Evolutionary conservation across 2,329 filamentous ascomycete species (phyloP).

Genomic region (Helotiales sp.): DNA sequence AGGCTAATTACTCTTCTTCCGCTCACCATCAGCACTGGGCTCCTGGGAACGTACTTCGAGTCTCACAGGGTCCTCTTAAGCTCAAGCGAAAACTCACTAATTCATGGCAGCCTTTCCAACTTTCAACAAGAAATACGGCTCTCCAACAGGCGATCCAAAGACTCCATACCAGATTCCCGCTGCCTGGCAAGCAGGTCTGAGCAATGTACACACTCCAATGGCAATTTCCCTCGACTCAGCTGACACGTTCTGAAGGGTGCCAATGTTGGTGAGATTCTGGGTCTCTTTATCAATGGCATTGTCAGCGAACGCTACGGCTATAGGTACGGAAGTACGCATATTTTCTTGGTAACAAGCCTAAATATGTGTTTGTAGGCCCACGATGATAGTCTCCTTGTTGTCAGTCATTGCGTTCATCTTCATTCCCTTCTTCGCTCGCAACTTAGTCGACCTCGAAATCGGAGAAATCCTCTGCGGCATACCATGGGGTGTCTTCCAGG

Average conservation of each 20-base stretch:
- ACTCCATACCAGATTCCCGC: conserved; percentile 34
- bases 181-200: conserved; percentile 37
- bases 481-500: conserved; percentile 49
- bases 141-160: conserved; percentile 10
- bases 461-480: conserved; percentile 50
- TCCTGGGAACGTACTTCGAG: background rate
- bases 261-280: conserved; percentile 43
- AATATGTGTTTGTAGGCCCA: too few relatives aligned
- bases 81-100: background rate
- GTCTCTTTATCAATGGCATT: conserved; percentile 49
- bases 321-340: too few relatives aligned
- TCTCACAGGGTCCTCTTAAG: background rate
- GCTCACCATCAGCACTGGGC: background rate
- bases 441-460: conserved; percentile 45
- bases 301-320: conserved; percentile 52
- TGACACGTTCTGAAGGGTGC: conserved; percentile 20
- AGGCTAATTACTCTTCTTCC: conserved; percentile 23
- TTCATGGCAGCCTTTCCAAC: conserved; percentile 1
- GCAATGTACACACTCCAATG: conserved; percentile 22
- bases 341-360: too few relatives aligned
- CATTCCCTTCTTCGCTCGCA: conserved; percentile 50
- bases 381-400: conserved; percentile 26
- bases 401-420: conserved; percentile 45
- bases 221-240: background rate
- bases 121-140: conserved; percentile 36